Conservation (phyloP, 192 early-diverging fungal genomes). For the Gonapodya sp. region DNA sequence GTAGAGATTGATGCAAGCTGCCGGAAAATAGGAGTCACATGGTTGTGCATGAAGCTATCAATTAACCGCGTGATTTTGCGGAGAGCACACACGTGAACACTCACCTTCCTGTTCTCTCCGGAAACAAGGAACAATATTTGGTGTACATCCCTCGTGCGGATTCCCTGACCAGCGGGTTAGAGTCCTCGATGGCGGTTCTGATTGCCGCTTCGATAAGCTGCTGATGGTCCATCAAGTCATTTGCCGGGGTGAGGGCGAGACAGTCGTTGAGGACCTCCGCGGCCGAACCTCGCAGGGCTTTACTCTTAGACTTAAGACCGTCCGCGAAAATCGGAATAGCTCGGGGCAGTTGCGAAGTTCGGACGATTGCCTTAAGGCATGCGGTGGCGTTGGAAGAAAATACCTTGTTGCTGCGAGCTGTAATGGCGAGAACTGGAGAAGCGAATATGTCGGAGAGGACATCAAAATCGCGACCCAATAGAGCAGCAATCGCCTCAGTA, state of each 20-base stretch:
- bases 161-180: constrained; percentile 36
- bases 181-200: constrained; percentile 32
- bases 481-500: constrained; percentile 49
- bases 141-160: constrained; percentile 33
- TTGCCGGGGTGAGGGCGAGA: constrained; percentile 29
- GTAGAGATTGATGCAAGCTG: neutral
- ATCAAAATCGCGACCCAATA: constrained; percentile 52
- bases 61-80: neutral
- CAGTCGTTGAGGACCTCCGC: constrained; percentile 46
- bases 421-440: constrained; percentile 48
- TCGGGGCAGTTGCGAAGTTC: constrained; percentile 37
- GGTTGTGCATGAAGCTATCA: too few relatives aligned
- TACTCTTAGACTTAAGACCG: constrained; percentile 39
- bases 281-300: constrained; percentile 47
- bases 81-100: neutral
- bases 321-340: constrained; percentile 45
- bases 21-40: neutral
- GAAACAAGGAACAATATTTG: constrained; percentile 34
- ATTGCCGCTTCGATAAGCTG: constrained; percentile 36
- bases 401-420: constrained; percentile 65
- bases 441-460: constrained; percentile 49
- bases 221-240: constrained; percentile 21
- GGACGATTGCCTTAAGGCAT: constrained; percentile 53
- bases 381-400: constrained; percentile 51
- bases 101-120: constrained; percentile 26